Percentiles rank a stretch among this genome's conserved stretches.
Conservation (phyloP, 495 filamentous ascomycete species). For the Podospora fimiseda region DNA sequence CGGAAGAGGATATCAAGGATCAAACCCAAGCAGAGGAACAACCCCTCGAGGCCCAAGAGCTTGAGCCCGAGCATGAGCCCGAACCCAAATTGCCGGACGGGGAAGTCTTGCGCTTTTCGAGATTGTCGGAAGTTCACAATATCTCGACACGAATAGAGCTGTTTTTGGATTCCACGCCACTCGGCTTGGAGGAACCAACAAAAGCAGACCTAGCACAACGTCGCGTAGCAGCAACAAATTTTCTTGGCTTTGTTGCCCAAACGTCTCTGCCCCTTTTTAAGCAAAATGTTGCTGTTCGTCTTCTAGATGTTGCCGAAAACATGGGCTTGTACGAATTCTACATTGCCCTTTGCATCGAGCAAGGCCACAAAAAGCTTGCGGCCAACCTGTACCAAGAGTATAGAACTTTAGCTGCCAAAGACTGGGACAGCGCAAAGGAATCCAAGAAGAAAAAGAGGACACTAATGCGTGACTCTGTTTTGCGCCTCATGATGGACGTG, state of each 20-base stretch:
- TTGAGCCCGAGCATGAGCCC: neutral
- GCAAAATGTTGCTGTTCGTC: constrained; percentile 11
- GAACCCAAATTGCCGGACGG: neutral
- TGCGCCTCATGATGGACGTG: constrained; percentile 22
- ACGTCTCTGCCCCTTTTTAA: constrained; percentile 15
- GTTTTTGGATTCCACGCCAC: neutral
- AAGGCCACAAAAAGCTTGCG: constrained; percentile 19
- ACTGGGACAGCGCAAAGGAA: neutral
- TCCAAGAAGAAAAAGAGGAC: neutral
- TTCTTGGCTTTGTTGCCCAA: constrained; percentile 14
- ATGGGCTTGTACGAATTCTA: constrained; percentile 24
- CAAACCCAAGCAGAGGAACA: neutral
- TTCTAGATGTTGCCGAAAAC: constrained; percentile 26
- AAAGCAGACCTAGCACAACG: neutral
- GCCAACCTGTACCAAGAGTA: constrained; percentile 30
- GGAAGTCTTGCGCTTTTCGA: neutral
- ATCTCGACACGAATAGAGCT: neutral
- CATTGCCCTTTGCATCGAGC: constrained; percentile 13
- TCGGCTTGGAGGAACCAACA: neutral
- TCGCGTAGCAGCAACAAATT: constrained; percentile 2
- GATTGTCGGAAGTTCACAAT: neutral
- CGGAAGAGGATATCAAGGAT: neutral
- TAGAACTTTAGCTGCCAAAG: constrained; percentile 23
- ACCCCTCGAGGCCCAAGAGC: neutral
- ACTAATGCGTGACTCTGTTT: constrained; percentile 3